phyloP scores from a whole-genome alignment of 2,329 filamentous ascomycete genomes.

The Aspergillus thermomutatus region DNA sequence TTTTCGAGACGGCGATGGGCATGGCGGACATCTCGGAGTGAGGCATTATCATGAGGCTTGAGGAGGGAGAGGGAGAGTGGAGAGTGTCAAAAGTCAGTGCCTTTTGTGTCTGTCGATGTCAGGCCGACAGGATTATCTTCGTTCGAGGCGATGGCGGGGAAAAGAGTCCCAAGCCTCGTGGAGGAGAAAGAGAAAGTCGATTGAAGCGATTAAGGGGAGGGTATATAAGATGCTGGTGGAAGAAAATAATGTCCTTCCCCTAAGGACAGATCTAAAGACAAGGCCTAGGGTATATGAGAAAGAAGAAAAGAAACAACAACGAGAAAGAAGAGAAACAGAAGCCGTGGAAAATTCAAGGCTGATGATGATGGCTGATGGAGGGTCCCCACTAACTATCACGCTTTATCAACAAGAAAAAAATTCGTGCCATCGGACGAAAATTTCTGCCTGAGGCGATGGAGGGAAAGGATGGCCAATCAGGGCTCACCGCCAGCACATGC shows the following conservation, averaged over 20 bases:
- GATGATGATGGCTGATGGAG: neutral
- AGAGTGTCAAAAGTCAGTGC: neutral
- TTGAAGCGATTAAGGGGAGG: neutral
- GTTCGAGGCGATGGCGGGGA: neutral
- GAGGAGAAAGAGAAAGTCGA: neutral
- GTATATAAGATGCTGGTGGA: neutral
- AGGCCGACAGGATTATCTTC: neutral
- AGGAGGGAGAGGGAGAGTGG: neutral
- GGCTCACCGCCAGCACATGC: constrained; percentile 2
- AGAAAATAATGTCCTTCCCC: neutral
- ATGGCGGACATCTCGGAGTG: constrained; percentile 42
- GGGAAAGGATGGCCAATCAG: constrained; percentile 1
- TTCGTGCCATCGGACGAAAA: constrained; percentile 3
- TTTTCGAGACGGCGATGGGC: constrained; percentile 49
- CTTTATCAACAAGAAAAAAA: neutral
- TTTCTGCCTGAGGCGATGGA: constrained; percentile 17
- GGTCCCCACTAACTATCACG: neutral
- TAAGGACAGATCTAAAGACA: constrained; percentile 1
- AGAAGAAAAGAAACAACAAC: constrained; percentile 5
- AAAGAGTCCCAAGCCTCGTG: neutral
- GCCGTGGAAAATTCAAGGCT: neutral
- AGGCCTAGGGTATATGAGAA: constrained; percentile 1
- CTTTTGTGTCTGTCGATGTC: neutral
- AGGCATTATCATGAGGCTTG: constrained; percentile 40
- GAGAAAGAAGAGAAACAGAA: constrained; percentile 3